phyloP scores from a whole-genome alignment of 805 yeast species.

The Millerago galiae region DNA sequence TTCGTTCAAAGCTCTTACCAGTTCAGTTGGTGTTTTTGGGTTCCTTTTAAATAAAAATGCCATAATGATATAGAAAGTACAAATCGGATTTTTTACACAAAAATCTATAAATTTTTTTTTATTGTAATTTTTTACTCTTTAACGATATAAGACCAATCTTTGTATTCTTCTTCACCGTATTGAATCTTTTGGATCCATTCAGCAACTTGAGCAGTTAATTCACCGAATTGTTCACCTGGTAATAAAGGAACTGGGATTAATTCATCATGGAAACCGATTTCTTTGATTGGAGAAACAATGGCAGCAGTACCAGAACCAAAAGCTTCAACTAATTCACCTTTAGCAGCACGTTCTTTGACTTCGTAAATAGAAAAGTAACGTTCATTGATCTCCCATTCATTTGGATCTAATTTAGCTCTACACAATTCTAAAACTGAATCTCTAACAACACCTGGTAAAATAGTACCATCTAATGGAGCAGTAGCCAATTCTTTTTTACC shows the following conservation, averaged over 20 bases:
- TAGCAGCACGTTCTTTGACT: slow-evolving; percentile 66
- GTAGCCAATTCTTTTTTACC: slow-evolving; percentile 92
- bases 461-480: slow-evolving; percentile 96
- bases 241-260: slow-evolving; percentile 73
- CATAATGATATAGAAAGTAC: slow-evolving; percentile 36
- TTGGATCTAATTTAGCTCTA: slow-evolving; percentile 63
- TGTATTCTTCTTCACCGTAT: slow-evolving; percentile 75
- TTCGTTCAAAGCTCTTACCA: slow-evolving; percentile 70
- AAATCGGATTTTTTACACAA: background rate
- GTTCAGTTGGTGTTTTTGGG: slow-evolving; percentile 85
- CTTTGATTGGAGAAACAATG: slow-evolving; percentile 87
- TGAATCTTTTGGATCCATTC: slow-evolving; percentile 86
- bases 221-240: slow-evolving; percentile 74
- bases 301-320: slow-evolving; percentile 99
- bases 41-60: slow-evolving; percentile 86
- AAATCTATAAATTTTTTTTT: too few relatives aligned
- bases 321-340: slow-evolving; percentile 87
- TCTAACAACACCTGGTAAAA: slow-evolving; percentile 94
- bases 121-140: too few relatives aligned
- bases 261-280: slow-evolving; percentile 72
- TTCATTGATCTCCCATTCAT: slow-evolving; percentile 80
- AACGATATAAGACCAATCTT: slow-evolving; percentile 40
- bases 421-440: slow-evolving; percentile 78
- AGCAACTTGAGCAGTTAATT: slow-evolving; percentile 68
- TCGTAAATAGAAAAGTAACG: slow-evolving; percentile 79